Evolutionary conservation across 768 basidiomycete species (phyloP), one percentile per base, ranked within the genome.

Genomic region (Suillus plorans): DNA sequence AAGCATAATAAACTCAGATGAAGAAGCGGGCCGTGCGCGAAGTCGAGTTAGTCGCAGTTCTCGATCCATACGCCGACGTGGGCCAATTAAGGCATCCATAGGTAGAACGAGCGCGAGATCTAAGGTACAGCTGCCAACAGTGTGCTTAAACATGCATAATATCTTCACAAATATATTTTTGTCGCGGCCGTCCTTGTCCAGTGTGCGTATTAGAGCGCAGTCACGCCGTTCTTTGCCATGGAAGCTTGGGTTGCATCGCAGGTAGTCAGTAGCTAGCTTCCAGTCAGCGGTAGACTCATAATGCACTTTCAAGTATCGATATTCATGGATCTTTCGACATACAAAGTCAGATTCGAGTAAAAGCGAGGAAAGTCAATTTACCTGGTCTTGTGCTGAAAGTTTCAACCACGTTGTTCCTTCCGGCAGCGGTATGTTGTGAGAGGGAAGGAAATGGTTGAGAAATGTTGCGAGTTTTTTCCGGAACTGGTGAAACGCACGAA

Each of bases 1-100:
- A 13, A 70, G 64, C 4, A 68, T 66, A n/a, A 79, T 68, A 28
- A 79, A 68, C 31, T 70, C 69, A 1, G 67, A 42, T 4, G 63
- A 36, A 39, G 60, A 37, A 20, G 59, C 13, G 1, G 55, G 62
- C 18, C 56, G 12, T 25, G 64, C 60, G 22, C 68, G 61, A 6
- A 75, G 55, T 5, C 67, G 63, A 58, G 59, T 61, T 1, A 63
- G 36, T 31, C 63, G 22, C 22, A 78, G 61, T 49, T 71, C 72
- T 6, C 55, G 59, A 52, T 78, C 76, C 4, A 61, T 12, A 42
- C 42, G 34, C 14, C 14, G 36, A 14, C 36, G 4, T 31, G 22
- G 44, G 41, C 41, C 41, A 18, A 42, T 18, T 14, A 39, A 64
- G 16, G 61, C 37, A 60, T 72, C 72, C 53, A 69, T 55, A n/a